phyloP scores from a whole-genome alignment of 768 basidiomycete genomes.

The Mrakia blollopis region DNA sequence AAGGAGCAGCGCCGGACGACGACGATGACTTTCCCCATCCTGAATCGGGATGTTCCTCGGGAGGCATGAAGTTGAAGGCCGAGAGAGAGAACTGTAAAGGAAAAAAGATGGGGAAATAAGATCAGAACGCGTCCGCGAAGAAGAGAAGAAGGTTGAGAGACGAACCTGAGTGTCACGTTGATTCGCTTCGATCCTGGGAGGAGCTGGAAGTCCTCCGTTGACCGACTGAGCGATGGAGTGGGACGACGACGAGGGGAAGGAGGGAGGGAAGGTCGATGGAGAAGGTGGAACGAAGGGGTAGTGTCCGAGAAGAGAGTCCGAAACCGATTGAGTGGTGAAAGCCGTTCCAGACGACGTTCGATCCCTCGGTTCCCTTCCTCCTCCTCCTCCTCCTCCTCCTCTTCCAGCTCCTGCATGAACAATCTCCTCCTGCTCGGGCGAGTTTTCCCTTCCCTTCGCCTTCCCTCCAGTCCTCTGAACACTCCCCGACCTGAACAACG shows the following conservation, averaged over 20 bases:
- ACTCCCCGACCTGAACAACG: neutral
- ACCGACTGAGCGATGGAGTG: neutral
- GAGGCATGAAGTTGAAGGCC: slow-evolving; percentile 28
- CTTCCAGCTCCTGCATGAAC: too few relatives aligned
- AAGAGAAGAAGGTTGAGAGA: neutral
- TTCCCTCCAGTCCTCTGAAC: neutral
- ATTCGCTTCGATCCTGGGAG: neutral
- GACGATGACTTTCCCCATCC: neutral
- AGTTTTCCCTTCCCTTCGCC: neutral
- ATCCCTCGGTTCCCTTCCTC: neutral
- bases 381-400: neutral
- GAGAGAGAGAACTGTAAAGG: slow-evolving; percentile 9
- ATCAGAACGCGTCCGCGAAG: neutral
- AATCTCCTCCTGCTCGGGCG: slow-evolving; percentile 1
- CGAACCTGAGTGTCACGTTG: slow-evolving; percentile 29
- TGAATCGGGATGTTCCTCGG: neutral
- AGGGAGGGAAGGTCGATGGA: neutral
- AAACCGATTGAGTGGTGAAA: slow-evolving; percentile 7
- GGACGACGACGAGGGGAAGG: neutral
- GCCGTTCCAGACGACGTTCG: neutral
- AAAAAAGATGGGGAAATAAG: neutral
- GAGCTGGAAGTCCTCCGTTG: slow-evolving; percentile 16
- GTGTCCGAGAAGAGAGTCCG: neutral
- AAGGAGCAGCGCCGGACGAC: neutral
- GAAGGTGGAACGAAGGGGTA: slow-evolving; percentile 14